These are phyloP conservation scores for Hymenochaete sp. DNA, from an alignment of 1,284 basidiomycete genomes.

Conservation along the genomic window DNA sequence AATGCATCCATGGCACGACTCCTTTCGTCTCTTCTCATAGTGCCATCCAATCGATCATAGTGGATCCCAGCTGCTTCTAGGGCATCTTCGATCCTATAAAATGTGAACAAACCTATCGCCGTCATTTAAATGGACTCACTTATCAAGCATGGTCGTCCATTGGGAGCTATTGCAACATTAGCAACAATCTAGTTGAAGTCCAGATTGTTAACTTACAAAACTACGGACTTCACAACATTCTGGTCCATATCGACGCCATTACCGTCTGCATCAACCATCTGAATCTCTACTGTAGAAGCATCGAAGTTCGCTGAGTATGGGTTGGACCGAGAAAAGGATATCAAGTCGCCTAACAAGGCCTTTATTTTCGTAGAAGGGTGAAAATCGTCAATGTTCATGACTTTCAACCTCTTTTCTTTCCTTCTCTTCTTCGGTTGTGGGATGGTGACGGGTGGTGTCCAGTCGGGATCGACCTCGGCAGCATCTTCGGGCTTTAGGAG, in stretches of 20 bases:
- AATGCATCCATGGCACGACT: conserved; percentile 84
- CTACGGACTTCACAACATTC: conserved; percentile 75
- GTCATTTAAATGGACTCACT: conserved; percentile 38
- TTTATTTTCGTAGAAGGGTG: conserved; percentile 82
- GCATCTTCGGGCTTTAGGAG: conserved; percentile 59
- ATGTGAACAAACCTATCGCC: conserved; percentile 16
- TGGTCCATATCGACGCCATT: conserved; percentile 48
- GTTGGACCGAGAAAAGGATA: conserved; percentile 69
- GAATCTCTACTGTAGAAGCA: conserved; percentile 56
- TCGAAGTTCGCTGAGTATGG: conserved; percentile 83
- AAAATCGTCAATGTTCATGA: conserved; percentile 46
- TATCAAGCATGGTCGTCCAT: conserved; percentile 94
- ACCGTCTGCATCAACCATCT: conserved; percentile 68
- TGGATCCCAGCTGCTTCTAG: conserved; percentile 72
- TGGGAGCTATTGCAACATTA: conserved; percentile 55
- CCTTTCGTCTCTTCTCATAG: conserved; percentile 92
- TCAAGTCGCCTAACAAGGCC: conserved; percentile 65
- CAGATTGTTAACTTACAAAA: conserved; percentile 60
- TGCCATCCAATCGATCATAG: conserved; percentile 89
- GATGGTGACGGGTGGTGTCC: conserved; percentile 31
- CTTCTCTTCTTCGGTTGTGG: conserved; percentile 57
- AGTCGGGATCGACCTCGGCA: conserved; percentile 63
- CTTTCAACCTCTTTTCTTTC: conserved; percentile 64
- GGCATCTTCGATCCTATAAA: conserved; percentile 74
- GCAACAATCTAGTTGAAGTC: conserved; percentile 10